Percentiles rank a stretch among this genome's conserved stretches.
These are phyloP conservation scores for Eucalyptus cloeziana DNA, from an alignment of 345 rosid species.

Conservation along the genomic window DNA sequence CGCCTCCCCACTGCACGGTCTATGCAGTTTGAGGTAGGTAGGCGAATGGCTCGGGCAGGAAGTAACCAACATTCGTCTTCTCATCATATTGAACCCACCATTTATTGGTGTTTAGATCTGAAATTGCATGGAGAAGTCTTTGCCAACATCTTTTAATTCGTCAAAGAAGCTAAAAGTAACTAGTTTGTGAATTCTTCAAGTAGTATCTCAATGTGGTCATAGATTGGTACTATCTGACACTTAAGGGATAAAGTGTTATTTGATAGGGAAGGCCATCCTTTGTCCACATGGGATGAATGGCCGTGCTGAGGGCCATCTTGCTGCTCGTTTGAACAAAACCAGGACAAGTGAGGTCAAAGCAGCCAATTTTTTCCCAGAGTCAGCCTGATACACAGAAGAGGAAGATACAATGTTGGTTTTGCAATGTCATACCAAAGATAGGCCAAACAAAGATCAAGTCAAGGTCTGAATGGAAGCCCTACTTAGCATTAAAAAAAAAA, in stretches of 20 bases:
- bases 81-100: slow-evolving; percentile 48
- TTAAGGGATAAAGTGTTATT: slow-evolving; percentile 26
- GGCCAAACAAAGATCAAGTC: background rate
- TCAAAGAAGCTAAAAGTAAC: background rate
- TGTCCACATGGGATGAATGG: slow-evolving; percentile 34
- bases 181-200: background rate
- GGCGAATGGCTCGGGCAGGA: slow-evolving; percentile 21
- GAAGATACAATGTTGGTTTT: background rate
- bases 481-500: background rate
- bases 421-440: background rate
- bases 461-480: background rate
- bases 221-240: slow-evolving; percentile 4
- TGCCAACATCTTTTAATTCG: background rate
- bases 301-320: slow-evolving; percentile 42
- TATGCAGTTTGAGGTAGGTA: slow-evolving; percentile 12
- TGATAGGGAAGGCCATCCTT: slow-evolving; percentile 25
- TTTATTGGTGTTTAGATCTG: slow-evolving; percentile 30
- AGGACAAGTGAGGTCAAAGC: slow-evolving; percentile 48
- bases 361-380: slow-evolving; percentile 32
- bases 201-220: background rate
- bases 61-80: slow-evolving; percentile 33
- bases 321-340: slow-evolving; percentile 48
- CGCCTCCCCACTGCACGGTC: slow-evolving; percentile 43
- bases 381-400: slow-evolving; percentile 8
- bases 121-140: background rate